Percentiles rank a stretch among this genome's conserved stretches.
These are phyloP conservation scores for Lepidium campestre DNA, from an alignment of 441 rosid species.

Conservation along the genomic window DNA sequence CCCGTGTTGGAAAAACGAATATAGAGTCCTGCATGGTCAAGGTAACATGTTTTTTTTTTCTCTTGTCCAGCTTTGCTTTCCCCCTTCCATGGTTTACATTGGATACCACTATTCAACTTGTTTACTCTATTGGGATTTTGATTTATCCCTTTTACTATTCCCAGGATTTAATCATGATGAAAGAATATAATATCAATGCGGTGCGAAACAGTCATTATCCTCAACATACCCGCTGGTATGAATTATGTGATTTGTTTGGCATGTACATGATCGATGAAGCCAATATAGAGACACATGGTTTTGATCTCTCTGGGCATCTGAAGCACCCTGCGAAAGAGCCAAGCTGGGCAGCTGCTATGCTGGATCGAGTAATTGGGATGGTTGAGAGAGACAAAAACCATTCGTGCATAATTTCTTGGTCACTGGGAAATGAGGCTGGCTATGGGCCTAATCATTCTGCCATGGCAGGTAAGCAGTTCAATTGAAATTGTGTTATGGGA, in stretches of 20 bases:
- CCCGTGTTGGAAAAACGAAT: constrained; percentile 92
- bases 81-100: constrained; percentile 6
- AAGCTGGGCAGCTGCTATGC: constrained; percentile 90
- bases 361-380: constrained; percentile 97
- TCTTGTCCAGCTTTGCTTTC: constrained; percentile 16
- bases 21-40: constrained; percentile 96
- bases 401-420: constrained; percentile 88
- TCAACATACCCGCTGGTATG: constrained; percentile 98
- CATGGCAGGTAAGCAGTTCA: constrained; percentile 64
- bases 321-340: constrained; percentile 88
- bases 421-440: constrained; percentile 90
- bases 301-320: constrained; percentile 62
- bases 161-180: constrained; percentile 94
- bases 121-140: neutral
- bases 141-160: constrained; percentile 6
- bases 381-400: constrained; percentile 98
- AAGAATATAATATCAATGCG: constrained; percentile 87
- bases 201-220: constrained; percentile 99
- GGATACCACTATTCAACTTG: constrained; percentile 6
- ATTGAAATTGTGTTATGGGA: neutral
- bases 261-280: constrained; percentile 99
- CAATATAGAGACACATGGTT: constrained; percentile 98
- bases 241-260: constrained; percentile 90
- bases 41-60: constrained; percentile 35
- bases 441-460: constrained; percentile 99